A percentile compares a stretch with the other conserved stretches of the same genome.
phyloP scores from a whole-genome alignment of 2,329 filamentous ascomycete genomes.

The Rutstroemia sydowiana region DNA sequence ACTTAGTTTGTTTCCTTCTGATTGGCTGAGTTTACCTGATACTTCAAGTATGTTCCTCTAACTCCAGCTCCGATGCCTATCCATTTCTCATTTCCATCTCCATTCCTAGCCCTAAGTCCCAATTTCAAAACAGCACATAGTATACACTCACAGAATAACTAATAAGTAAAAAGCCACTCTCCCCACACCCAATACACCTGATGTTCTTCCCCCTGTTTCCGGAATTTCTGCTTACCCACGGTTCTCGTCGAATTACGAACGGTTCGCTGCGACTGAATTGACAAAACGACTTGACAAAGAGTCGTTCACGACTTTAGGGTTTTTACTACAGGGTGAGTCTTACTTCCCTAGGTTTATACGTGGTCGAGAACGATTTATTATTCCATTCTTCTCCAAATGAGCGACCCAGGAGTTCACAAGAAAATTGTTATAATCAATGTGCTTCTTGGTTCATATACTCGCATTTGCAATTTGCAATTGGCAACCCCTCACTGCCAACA shows the following conservation, averaged over 20 bases:
- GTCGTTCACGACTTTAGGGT: conserved; percentile 58
- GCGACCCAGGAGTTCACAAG: too few species aligned
- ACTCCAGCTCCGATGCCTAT: conserved; percentile 31
- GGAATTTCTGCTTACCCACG: conserved; percentile 34
- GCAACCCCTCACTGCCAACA: too few species aligned
- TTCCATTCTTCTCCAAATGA: too few species aligned
- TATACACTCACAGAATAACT: conserved; percentile 33
- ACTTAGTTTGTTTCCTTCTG: conserved; percentile 54
- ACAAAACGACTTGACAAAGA: conserved; percentile 57
- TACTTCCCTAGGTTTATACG: too few species aligned
- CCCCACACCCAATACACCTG: conserved; percentile 38
- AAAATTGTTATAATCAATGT: too few species aligned
- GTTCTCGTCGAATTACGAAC: conserved; percentile 72
- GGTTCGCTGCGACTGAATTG: conserved; percentile 74
- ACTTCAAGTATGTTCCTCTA: conserved; percentile 36
- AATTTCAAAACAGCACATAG: conserved; percentile 20
- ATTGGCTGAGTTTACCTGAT: conserved; percentile 59
- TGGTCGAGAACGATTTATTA: too few species aligned
- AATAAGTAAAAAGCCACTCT: conserved; percentile 24
- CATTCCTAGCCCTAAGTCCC: conserved; percentile 37
- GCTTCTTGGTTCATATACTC: too few species aligned
- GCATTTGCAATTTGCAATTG: too few species aligned
- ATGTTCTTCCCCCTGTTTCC: conserved; percentile 29
- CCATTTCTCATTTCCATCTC: conserved; percentile 33
- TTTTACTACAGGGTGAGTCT: conserved; percentile 54